phyloP scores from a whole-genome alignment of 1,139 yeast species.

The Pichia sp. region DNA sequence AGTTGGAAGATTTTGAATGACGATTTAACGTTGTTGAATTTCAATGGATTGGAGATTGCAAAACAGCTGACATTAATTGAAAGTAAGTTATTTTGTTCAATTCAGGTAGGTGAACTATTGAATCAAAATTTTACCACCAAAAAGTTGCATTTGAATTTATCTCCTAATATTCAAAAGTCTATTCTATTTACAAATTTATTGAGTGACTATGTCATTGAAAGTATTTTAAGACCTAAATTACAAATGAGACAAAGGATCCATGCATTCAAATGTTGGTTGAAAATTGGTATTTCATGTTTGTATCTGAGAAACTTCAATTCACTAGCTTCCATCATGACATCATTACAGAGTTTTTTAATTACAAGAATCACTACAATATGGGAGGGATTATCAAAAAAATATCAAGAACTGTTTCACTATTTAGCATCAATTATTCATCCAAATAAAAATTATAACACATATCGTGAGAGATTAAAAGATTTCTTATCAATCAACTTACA shows the following conservation, averaged over 20 bases:
- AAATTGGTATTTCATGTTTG: slow-evolving; percentile 73
- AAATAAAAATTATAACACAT: slow-evolving; percentile 71
- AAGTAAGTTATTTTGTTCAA: slow-evolving; percentile 58
- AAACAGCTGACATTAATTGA: slow-evolving; percentile 80
- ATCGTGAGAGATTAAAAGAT: slow-evolving; percentile 60
- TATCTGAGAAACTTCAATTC: slow-evolving; percentile 80
- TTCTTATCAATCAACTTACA: slow-evolving; percentile 41
- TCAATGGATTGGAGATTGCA: slow-evolving; percentile 77
- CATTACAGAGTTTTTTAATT: slow-evolving; percentile 75
- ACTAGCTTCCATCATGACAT: slow-evolving; percentile 78
- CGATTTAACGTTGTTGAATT: slow-evolving; percentile 50
- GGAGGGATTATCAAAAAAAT: slow-evolving; percentile 60
- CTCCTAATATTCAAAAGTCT: slow-evolving; percentile 69
- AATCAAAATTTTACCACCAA: slow-evolving; percentile 67
- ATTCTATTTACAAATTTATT: slow-evolving; percentile 71
- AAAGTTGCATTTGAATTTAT: slow-evolving; percentile 52
- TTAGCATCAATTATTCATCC: slow-evolving; percentile 73
- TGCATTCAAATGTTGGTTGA: slow-evolving; percentile 73
- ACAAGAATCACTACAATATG: slow-evolving; percentile 63
- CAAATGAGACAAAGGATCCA: slow-evolving; percentile 47
- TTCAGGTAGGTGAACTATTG: slow-evolving; percentile 66
- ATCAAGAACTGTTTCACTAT: slow-evolving; percentile 57
- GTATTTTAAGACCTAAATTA: slow-evolving; percentile 52
- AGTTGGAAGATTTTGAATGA: slow-evolving; percentile 29
- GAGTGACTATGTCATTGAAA: slow-evolving; percentile 77